Conservation (phyloP, 768 basidiomycete genomes). For the Serendipita sp. region DNA sequence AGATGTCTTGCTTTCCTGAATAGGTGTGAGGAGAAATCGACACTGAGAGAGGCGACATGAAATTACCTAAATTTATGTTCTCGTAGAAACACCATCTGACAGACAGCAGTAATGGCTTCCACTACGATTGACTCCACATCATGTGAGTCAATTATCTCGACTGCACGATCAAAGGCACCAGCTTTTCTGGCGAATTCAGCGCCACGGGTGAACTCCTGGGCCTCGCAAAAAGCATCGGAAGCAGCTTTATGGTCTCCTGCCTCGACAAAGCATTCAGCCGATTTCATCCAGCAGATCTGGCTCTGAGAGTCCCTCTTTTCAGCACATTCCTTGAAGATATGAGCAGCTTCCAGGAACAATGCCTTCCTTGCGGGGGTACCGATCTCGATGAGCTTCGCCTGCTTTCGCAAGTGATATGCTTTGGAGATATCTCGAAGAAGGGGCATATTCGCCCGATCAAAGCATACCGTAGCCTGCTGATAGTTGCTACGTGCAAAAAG, state of each 20-base stretch:
- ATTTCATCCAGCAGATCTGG: constrained; percentile 26
- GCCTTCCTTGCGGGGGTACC: constrained; percentile 15
- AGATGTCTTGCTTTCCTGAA: background rate
- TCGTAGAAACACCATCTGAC: background rate
- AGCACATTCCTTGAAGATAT: constrained; percentile 33
- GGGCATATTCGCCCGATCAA: constrained; percentile 28
- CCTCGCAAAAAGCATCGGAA: constrained; percentile 28
- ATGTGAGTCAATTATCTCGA: constrained; percentile 28
- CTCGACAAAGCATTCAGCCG: constrained; percentile 32
- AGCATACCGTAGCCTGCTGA: constrained; percentile 39
- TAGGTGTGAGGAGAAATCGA: background rate
- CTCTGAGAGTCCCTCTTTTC: constrained; percentile 17
- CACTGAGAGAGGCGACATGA: background rate
- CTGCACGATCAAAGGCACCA: constrained; percentile 37
- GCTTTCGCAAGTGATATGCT: constrained; percentile 39
- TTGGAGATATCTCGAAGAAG: constrained; percentile 32
- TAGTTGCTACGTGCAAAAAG: constrained; percentile 31
- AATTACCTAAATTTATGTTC: background rate
- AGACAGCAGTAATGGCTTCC: background rate
- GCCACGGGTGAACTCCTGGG: constrained; percentile 28
- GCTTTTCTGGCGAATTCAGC: constrained; percentile 34
- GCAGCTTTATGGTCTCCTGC: constrained; percentile 28
- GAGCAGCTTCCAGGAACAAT: constrained; percentile 32
- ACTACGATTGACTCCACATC: constrained; percentile 21
- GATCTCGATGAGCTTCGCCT: constrained; percentile 25